Evolutionary conservation across 176 grass and related monocot genomes (phyloP).

Genomic region (Coix lacrymajobi): DNA sequence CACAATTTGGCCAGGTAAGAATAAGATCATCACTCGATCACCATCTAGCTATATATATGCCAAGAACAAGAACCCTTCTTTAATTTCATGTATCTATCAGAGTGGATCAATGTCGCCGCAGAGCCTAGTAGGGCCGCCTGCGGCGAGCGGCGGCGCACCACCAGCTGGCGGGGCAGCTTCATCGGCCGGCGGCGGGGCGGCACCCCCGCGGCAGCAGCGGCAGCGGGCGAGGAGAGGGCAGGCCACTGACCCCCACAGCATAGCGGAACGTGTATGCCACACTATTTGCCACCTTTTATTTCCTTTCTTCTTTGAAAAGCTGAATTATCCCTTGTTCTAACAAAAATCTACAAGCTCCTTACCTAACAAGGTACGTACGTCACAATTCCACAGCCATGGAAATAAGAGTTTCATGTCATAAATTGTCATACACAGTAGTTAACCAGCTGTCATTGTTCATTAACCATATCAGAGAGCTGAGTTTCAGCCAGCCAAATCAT

Average conservation of each 20-base stretch:
- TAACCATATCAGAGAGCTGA: background rate
- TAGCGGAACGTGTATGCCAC: slow-evolving; percentile 75
- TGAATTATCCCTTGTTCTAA: background rate
- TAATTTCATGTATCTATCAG: slow-evolving; percentile 10
- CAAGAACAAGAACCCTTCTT: background rate
- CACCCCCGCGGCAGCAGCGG: slow-evolving; percentile 63
- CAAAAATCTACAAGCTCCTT: background rate
- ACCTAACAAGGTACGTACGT: background rate
- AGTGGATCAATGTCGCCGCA: slow-evolving; percentile 42
- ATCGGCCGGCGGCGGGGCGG: slow-evolving; percentile 32
- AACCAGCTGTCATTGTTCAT: background rate
- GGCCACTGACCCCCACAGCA: slow-evolving; percentile 87
- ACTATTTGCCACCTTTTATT: background rate
- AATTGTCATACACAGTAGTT: background rate
- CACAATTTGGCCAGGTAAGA: slow-evolving; percentile 43
- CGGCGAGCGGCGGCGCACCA: slow-evolving; percentile 24
- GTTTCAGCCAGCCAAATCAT: too few species aligned
- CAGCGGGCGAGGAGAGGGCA: slow-evolving; percentile 66
- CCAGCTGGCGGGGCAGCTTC: background rate
- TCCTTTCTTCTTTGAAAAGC: background rate
- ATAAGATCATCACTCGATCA: background rate
- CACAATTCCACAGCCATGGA: background rate
- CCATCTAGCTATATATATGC: background rate
- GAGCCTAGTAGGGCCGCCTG: slow-evolving; percentile 53
- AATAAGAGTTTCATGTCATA: background rate